These are phyloP conservation scores for Hericium rajendrae DNA, from an alignment of 768 basidiomycete genomes.

Conservation along the genomic window DNA sequence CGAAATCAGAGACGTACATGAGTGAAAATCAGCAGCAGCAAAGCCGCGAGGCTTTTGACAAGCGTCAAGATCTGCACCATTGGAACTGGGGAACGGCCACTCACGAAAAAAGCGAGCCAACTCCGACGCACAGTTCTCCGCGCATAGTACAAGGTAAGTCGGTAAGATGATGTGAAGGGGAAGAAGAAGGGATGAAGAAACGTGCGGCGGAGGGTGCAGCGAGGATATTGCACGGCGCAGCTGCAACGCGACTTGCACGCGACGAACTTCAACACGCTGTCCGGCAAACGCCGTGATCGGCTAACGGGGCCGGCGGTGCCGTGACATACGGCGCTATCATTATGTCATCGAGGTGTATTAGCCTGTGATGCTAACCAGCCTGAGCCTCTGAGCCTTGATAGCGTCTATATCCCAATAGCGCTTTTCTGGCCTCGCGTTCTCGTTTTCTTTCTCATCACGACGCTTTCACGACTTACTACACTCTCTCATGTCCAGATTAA, in stretches of 20 bases:
- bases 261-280: conserved; percentile 38
- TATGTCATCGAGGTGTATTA: no score
- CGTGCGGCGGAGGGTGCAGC: neutral
- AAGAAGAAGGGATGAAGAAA: conserved; percentile 3
- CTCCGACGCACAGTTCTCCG: conserved; percentile 68
- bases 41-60: conserved; percentile 34
- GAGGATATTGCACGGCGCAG: neutral
- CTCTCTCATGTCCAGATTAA: neutral
- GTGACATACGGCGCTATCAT: no score
- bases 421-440: neutral
- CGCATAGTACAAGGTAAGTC: conserved; percentile 33
- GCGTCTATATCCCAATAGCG: no score
- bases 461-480: no score
- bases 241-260: neutral
- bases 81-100: conserved; percentile 23
- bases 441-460: neutral
- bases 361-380: no score
- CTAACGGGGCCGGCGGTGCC: no score
- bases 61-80: conserved; percentile 13
- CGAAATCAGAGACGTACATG: conserved; percentile 44
- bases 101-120: conserved; percentile 65
- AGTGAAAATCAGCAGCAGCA: conserved; percentile 65
- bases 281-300: neutral
- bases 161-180: conserved; percentile 3
- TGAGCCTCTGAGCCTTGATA: no score